phyloP scores from a whole-genome alignment of 768 basidiomycete species.

The Psilocybe azurescens region DNA sequence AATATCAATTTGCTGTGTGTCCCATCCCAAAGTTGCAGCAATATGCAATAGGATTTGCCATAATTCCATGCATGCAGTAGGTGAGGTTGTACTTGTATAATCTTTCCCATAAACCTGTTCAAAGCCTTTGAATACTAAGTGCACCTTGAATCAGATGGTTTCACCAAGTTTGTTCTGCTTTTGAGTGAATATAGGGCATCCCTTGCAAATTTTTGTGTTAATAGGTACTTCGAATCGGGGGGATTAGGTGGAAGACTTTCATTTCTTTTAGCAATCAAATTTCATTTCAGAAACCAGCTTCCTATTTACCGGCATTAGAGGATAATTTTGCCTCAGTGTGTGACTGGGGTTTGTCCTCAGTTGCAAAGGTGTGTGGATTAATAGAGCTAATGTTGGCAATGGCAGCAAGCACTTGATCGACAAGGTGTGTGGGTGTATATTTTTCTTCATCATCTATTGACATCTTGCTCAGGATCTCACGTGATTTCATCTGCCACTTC shows the following conservation, averaged over 20 bases:
- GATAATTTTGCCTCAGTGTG: slow-evolving; percentile 28
- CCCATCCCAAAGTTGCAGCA: no score
- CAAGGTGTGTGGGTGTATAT: not conserved
- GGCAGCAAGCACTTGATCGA: slow-evolving; percentile 10
- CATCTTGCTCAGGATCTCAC: not conserved
- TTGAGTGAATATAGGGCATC: slow-evolving; percentile 11
- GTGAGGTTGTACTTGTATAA: slow-evolving; percentile 44
- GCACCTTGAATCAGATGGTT: slow-evolving; percentile 37
- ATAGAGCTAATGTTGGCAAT: slow-evolving; percentile 4
- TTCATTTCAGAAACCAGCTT: slow-evolving; percentile 21
- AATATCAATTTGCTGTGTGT: no score
- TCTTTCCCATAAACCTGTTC: slow-evolving; percentile 46
- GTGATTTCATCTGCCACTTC: no score
- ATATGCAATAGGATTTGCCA: no score
- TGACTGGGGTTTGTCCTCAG: slow-evolving; percentile 13
- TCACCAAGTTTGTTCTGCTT: slow-evolving; percentile 33
- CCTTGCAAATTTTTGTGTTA: slow-evolving; percentile 28
- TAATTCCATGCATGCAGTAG: not conserved
- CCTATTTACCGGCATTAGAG: slow-evolving; percentile 26
- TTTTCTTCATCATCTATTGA: not conserved
- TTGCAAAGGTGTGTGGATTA: not conserved
- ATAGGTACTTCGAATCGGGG: slow-evolving; percentile 22
- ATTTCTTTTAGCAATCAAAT: slow-evolving; percentile 30
- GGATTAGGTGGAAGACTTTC: slow-evolving; percentile 30
- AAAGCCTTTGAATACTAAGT: slow-evolving; percentile 47